Evolutionary conservation across 1,284 basidiomycete genomes (phyloP).

Genomic region (Xerocomus nothofagi): DNA sequence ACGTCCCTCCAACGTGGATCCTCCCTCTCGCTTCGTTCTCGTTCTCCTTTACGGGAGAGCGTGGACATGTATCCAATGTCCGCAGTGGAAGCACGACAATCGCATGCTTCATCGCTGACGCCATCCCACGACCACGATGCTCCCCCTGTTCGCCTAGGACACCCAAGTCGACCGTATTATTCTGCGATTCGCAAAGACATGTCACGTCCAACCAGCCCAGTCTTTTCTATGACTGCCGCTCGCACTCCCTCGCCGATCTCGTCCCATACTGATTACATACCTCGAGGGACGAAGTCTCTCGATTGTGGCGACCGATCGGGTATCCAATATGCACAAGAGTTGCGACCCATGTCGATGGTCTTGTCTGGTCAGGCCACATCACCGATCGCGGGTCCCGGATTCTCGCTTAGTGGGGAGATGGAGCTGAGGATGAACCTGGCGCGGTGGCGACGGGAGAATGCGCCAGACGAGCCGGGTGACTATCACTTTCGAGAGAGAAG

Average conservation of each 20-base stretch:
- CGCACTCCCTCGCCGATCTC: slow-evolving; percentile 29
- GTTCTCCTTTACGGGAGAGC: slow-evolving; percentile 29
- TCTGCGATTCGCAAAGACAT: slow-evolving; percentile 61
- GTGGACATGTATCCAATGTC: slow-evolving; percentile 22
- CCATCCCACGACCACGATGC: slow-evolving; percentile 24
- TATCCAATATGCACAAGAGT: slow-evolving; percentile 15
- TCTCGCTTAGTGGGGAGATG: slow-evolving; percentile 59
- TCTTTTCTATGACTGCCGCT: slow-evolving; percentile 23
- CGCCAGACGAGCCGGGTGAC: slow-evolving; percentile 24
- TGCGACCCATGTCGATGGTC: slow-evolving; percentile 37
- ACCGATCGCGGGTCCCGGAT: slow-evolving; percentile 36
- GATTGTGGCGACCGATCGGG: slow-evolving; percentile 33
- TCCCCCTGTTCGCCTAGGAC: slow-evolving; percentile 46
- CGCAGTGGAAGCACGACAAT: slow-evolving; percentile 18
- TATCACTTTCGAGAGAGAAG: slow-evolving; percentile 35
- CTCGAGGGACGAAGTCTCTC: slow-evolving; percentile 33
- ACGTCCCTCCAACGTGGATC: slow-evolving; percentile 39
- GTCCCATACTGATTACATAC: slow-evolving; percentile 27
- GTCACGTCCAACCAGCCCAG: slow-evolving; percentile 42
- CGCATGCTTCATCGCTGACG: slow-evolving; percentile 21
- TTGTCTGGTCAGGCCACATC: slow-evolving; percentile 26
- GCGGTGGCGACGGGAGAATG: slow-evolving; percentile 37
- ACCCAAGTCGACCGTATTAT: slow-evolving; percentile 59
- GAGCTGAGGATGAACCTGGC: slow-evolving; percentile 59
- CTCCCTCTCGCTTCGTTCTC: slow-evolving; percentile 39